These are phyloP conservation scores for Kodamaea plutei DNA, from an alignment of 1,139 yeast genomes.

Conservation along the genomic window DNA sequence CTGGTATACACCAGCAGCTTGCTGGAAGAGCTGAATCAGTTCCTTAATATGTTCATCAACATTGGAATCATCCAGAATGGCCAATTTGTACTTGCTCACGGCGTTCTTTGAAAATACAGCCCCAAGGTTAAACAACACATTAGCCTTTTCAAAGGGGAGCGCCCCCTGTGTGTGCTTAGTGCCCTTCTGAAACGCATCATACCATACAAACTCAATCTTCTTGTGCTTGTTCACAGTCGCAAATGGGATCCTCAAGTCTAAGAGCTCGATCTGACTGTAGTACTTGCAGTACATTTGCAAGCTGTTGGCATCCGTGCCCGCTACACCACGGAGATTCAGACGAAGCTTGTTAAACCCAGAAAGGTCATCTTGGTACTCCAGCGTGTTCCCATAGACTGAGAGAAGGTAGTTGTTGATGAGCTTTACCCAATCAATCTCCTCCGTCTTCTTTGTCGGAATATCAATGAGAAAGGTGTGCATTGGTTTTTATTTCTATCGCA, in stretches of 20 bases:
- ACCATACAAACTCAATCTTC: slow-evolving; percentile 71
- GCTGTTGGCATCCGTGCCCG: slow-evolving; percentile 46
- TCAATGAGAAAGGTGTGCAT: slow-evolving; percentile 24
- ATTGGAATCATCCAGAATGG: slow-evolving; percentile 43
- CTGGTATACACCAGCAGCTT: slow-evolving; percentile 74
- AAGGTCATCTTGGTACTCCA: slow-evolving; percentile 57
- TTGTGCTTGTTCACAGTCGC: slow-evolving; percentile 48
- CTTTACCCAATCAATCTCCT: slow-evolving; percentile 60
- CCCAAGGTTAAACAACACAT: slow-evolving; percentile 64
- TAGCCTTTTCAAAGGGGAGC: slow-evolving; percentile 87
- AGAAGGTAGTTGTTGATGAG: slow-evolving; percentile 60
- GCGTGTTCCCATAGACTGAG: slow-evolving; percentile 59
- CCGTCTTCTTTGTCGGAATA: slow-evolving; percentile 51
- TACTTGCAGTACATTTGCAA: slow-evolving; percentile 59
- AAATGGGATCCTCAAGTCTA: slow-evolving; percentile 74
- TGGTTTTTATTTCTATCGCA: background rate
- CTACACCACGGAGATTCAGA: slow-evolving; percentile 54
- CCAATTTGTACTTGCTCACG: slow-evolving; percentile 38
- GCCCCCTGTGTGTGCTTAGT: slow-evolving; percentile 46
- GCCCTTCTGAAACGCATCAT: slow-evolving; percentile 56
- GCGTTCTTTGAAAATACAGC: slow-evolving; percentile 46
- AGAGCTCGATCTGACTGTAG: slow-evolving; percentile 76
- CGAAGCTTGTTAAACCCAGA: slow-evolving; percentile 55
- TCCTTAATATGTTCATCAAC: slow-evolving; percentile 48
- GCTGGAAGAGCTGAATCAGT: slow-evolving; percentile 63